Evolutionary conservation across 2,329 filamentous ascomycete genomes (phyloP).

Genomic region (Fusarium transvaalense): DNA sequence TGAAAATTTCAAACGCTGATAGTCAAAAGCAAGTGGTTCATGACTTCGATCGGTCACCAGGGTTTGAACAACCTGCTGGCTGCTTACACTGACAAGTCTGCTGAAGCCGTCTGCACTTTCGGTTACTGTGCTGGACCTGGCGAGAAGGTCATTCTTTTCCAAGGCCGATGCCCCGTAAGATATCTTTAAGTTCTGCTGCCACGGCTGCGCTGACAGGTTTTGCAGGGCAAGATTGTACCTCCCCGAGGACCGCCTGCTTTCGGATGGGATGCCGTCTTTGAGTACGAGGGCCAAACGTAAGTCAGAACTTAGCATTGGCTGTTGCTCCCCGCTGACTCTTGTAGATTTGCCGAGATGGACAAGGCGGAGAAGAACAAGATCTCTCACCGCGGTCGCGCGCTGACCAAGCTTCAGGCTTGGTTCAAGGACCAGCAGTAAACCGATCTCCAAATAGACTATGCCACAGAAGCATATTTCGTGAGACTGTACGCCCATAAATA

Average conservation of each 20-base stretch:
- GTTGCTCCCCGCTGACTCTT: conserved; percentile 22
- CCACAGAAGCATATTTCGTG: conserved; percentile 31
- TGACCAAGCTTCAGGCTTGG: conserved; percentile 88
- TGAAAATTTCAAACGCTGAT: conserved; percentile 6
- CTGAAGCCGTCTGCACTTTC: conserved; percentile 95
- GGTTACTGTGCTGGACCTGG: conserved; percentile 90
- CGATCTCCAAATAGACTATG: background rate
- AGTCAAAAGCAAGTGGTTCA: conserved; percentile 88
- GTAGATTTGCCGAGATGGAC: conserved; percentile 92
- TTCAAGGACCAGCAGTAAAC: conserved; percentile 62
- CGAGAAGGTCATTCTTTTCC: conserved; percentile 86
- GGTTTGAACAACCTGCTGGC: conserved; percentile 91
- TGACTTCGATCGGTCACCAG: conserved; percentile 82
- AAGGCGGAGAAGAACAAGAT: conserved; percentile 89
- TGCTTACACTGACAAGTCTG: conserved; percentile 90
- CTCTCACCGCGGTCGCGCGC: conserved; percentile 89
- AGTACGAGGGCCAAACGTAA: conserved; percentile 88
- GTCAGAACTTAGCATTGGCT: conserved; percentile 43
- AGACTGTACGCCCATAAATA: conserved; percentile 31
- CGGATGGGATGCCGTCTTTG: conserved; percentile 97
- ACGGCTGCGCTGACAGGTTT: background rate
- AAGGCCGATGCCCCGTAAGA: conserved; percentile 84
- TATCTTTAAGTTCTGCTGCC: background rate
- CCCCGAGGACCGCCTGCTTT: conserved; percentile 84
- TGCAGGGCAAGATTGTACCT: conserved; percentile 81